phyloP scores from a whole-genome alignment of 306 rosid species.

The Dryas octopetala region DNA sequence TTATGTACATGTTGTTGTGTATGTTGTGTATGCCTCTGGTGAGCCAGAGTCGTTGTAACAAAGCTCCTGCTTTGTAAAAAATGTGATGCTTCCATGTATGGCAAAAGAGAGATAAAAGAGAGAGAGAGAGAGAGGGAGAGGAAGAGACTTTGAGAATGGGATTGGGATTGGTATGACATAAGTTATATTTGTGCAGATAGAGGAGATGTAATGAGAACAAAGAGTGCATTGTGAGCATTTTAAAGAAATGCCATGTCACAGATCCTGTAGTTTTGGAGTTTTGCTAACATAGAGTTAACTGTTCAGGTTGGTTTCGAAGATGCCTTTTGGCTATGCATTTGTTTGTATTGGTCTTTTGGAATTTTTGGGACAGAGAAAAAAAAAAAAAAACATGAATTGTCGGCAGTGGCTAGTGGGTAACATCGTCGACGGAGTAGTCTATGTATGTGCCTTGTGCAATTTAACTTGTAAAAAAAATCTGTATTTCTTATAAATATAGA shows the following conservation, averaged over 20 bases:
- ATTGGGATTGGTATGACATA: background rate
- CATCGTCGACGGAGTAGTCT: background rate
- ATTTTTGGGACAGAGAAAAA: background rate
- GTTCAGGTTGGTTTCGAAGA: slow-evolving; percentile 12
- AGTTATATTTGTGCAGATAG: background rate
- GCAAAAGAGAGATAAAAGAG: background rate
- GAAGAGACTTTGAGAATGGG: slow-evolving; percentile 4
- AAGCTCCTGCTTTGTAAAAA: slow-evolving; percentile 29
- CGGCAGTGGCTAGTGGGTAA: background rate
- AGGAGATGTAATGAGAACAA: background rate
- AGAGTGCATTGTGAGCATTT: slow-evolving; percentile 43
- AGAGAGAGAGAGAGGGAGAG: background rate
- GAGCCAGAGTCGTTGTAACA: slow-evolving; percentile 29
- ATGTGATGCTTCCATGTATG: slow-evolving; percentile 59
- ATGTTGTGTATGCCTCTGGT: slow-evolving; percentile 23
- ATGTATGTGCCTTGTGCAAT: background rate
- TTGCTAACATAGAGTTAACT: slow-evolving; percentile 15
- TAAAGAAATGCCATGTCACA: slow-evolving; percentile 19
- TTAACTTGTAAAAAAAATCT: background rate
- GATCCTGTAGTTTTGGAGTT: slow-evolving; percentile 42
- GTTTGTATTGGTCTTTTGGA: slow-evolving; percentile 16
- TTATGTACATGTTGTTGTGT: slow-evolving; percentile 1
- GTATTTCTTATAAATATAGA: background rate
- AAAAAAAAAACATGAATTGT: too few relatives aligned
- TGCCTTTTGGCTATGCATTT: slow-evolving; percentile 19